Conservation (phyloP, 768 basidiomycete genomes). For the Kwoniella dejecticola region DNA sequence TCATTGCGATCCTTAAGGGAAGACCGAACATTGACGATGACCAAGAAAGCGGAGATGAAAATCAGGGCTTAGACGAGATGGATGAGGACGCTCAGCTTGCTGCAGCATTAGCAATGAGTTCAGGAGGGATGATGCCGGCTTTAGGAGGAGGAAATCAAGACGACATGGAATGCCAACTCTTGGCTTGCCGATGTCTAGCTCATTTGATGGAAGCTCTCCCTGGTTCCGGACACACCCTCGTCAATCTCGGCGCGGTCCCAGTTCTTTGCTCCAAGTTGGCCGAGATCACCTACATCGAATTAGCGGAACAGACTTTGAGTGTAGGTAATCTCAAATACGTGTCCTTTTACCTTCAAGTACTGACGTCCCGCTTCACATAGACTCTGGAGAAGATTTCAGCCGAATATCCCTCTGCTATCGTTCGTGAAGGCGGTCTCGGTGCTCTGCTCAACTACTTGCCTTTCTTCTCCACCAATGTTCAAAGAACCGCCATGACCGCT, state of each 20-base stretch:
- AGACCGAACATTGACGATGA: constrained; percentile 49
- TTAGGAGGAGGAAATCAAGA: constrained; percentile 41
- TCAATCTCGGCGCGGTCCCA: constrained; percentile 97
- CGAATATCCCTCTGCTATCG: constrained; percentile 93
- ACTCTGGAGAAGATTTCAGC: constrained; percentile 92
- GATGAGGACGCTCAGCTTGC: constrained; percentile 83
- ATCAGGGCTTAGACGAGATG: constrained; percentile 56
- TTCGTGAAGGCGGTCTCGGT: constrained; percentile 89
- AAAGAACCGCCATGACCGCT: constrained; percentile 92
- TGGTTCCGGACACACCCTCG: constrained; percentile 93
- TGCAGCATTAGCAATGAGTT: constrained; percentile 79
- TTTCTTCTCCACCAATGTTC: constrained; percentile 97
- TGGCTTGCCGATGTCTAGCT: constrained; percentile 93
- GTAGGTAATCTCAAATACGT: constrained; percentile 63
- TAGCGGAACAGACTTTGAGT: constrained; percentile 96
- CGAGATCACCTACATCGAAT: constrained; percentile 96
- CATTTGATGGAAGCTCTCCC: constrained; percentile 99
- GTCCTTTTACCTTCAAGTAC: neutral
- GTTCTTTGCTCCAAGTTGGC: constrained; percentile 95
- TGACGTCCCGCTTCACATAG: constrained; percentile 58
- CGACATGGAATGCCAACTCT: constrained; percentile 78
- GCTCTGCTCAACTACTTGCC: constrained; percentile 94
- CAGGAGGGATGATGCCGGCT: constrained; percentile 58
- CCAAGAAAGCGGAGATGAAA: constrained; percentile 61
- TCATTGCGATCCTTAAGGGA: constrained; percentile 81